These are phyloP conservation scores for Cardamine resedifolia DNA, from an alignment of 345 rosid species.

Conservation along the genomic window DNA sequence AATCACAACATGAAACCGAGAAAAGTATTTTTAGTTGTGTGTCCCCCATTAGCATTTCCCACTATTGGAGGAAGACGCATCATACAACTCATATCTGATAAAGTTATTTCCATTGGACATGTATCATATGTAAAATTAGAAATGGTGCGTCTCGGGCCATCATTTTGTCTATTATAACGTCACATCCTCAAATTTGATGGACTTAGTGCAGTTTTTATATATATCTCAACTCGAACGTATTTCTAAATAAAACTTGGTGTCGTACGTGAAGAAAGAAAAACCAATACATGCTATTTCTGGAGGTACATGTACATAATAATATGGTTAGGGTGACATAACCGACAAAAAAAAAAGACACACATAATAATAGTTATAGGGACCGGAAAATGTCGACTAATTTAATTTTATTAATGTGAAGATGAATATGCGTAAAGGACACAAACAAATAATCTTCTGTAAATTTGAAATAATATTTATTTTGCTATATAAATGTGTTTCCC, in stretches of 20 bases:
- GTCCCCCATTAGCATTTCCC: constrained; percentile 6
- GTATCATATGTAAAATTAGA: neutral
- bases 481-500: neutral
- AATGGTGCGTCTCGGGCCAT: constrained; percentile 23
- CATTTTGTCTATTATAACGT: constrained; percentile 31
- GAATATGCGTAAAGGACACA: neutral
- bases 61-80: constrained; percentile 31
- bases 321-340: neutral
- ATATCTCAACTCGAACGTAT: constrained; percentile 2
- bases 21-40: neutral
- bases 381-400: neutral
- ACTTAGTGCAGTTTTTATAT: neutral
- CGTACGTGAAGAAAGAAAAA: neutral
- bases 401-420: neutral
- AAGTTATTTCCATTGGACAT: neutral
- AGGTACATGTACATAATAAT: neutral
- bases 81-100: constrained; percentile 23
- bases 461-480: neutral
- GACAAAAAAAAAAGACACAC: neutral
- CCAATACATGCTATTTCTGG: neutral
- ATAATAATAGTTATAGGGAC: neutral
- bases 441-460: neutral
- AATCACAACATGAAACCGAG: constrained; percentile 25
- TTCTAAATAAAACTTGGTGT: neutral
- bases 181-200: constrained; percentile 15